A percentile compares a stretch with the other conserved stretches of the same genome.
phyloP scores from a whole-genome alignment of 176 grass and related monocot genomes.

The Eragrostis curvula region DNA sequence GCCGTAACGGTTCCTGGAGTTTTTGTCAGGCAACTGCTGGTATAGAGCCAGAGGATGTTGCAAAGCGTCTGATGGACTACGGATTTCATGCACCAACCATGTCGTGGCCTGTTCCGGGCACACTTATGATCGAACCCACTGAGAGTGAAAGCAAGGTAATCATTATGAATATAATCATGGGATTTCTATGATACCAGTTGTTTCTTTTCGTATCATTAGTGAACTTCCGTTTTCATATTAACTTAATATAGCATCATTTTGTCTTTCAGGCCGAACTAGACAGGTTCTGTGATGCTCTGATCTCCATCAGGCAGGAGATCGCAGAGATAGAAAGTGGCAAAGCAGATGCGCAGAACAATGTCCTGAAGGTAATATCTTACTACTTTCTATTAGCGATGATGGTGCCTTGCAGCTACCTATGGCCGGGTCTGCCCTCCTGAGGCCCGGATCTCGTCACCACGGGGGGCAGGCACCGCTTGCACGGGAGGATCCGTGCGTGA shows the following conservation, averaged over 20 bases:
- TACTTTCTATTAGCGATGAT: too few species aligned
- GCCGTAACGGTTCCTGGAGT: conserved; percentile 18
- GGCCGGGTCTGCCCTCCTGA: too few species aligned
- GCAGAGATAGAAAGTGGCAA: conserved; percentile 83
- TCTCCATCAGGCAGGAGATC: conserved; percentile 97
- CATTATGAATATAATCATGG: conserved; percentile 21
- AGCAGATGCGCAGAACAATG: conserved; percentile 85
- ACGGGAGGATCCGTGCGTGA: too few species aligned
- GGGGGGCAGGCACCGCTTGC: too few species aligned
- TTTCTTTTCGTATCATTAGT: conserved; percentile 28
- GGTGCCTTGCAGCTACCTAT: too few species aligned
- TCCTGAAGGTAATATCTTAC: conserved; percentile 78
- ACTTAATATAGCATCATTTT: conserved; percentile 44
- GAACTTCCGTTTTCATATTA: neutral
- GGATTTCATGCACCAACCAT: conserved; percentile 98
- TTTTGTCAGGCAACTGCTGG: conserved; percentile 77
- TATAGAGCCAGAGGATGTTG: conserved; percentile 95
- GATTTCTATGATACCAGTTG: conserved; percentile 4
- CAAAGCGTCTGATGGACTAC: conserved; percentile 97
- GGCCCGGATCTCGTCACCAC: too few species aligned
- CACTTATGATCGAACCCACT: conserved; percentile 99
- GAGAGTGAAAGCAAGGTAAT: conserved; percentile 99
- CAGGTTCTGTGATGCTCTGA: conserved; percentile 98
- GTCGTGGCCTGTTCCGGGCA: conserved; percentile 99
- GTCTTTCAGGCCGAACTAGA: conserved; percentile 82